Evolutionary conservation across 345 rosid species (phyloP).

Genomic region (Salix caprea): DNA sequence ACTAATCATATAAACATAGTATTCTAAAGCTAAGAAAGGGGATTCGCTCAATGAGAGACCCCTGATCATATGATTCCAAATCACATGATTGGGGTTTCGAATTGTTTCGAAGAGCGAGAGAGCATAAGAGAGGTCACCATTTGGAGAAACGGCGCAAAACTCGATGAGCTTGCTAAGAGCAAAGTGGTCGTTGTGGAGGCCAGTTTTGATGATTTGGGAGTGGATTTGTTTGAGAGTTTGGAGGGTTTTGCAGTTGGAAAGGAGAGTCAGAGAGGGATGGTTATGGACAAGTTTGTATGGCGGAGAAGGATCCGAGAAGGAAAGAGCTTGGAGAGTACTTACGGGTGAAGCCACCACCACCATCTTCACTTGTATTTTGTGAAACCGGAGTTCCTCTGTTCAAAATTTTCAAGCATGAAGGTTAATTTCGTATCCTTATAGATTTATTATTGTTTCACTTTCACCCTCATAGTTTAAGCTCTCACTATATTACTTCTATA

Average conservation of each 20-base stretch:
- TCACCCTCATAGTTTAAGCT: no score
- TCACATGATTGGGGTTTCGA: conserved; percentile 49
- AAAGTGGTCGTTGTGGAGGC: conserved; percentile 70
- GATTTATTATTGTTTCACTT: no score
- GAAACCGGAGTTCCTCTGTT: no score
- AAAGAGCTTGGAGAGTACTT: conserved; percentile 38
- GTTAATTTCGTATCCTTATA: no score
- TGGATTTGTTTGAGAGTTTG: conserved; percentile 50
- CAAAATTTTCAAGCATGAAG: no score
- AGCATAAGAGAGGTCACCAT: conserved; percentile 54
- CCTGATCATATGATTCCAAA: conserved; percentile 60
- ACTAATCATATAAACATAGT: conserved; percentile 47
- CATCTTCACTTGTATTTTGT: no score
- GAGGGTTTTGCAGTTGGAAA: conserved; percentile 48
- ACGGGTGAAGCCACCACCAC: conserved; percentile 11
- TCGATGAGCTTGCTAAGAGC: conserved; percentile 66
- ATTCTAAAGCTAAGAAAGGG: conserved; percentile 36
- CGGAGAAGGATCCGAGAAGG: conserved; percentile 56
- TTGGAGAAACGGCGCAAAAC: conserved; percentile 54
- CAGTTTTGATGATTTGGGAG: conserved; percentile 56
- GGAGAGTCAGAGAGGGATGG: conserved; percentile 59
- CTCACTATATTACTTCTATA: no score
- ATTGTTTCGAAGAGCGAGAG: conserved; percentile 47
- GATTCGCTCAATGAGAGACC: conserved; percentile 49
- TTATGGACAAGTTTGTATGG: conserved; percentile 42